Conservation (phyloP, 2,329 filamentous ascomycete genomes). For the Colletotrichum chlorophyti region DNA sequence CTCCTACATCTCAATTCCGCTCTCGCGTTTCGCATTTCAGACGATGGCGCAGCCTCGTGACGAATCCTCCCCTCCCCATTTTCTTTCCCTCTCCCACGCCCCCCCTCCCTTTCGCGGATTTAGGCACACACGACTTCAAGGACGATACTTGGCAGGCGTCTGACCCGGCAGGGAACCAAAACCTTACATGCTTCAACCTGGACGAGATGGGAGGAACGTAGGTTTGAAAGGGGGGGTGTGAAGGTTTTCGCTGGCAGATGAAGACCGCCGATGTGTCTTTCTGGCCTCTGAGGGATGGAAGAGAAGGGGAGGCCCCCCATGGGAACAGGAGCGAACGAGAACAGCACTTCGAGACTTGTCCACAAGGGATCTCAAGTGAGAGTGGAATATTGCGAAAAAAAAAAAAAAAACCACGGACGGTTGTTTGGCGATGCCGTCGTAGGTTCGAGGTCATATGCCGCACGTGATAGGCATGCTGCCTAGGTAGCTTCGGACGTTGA, state of each 20-base stretch:
- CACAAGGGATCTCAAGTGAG: no score
- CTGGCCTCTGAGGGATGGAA: no score
- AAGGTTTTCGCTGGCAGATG: neutral
- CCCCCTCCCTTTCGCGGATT: neutral
- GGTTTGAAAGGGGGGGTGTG: neutral
- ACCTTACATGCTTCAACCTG: conserved; percentile 24
- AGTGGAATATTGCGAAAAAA: no score
- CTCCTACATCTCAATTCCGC: no score
- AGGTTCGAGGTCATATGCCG: no score
- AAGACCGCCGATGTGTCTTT: neutral
- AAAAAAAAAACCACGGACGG: no score
- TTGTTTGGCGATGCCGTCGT: no score
- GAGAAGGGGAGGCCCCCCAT: no score
- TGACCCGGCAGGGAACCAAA: conserved; percentile 11
- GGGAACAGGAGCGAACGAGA: no score
- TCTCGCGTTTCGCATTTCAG: conserved; percentile 21
- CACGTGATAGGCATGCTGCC: no score
- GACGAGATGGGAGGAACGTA: conserved; percentile 21
- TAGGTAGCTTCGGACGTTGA: no score
- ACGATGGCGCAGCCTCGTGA: conserved; percentile 25
- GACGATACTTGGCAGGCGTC: conserved; percentile 15
- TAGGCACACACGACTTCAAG: neutral
- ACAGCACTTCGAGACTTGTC: no score
- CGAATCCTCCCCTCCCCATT: neutral
- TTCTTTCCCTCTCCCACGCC: neutral